Evolutionary conservation across 176 grass and related monocot species (phyloP), one percentile per base, ranked within the genome.

Genomic region (Phyllostachys edulis): DNA sequence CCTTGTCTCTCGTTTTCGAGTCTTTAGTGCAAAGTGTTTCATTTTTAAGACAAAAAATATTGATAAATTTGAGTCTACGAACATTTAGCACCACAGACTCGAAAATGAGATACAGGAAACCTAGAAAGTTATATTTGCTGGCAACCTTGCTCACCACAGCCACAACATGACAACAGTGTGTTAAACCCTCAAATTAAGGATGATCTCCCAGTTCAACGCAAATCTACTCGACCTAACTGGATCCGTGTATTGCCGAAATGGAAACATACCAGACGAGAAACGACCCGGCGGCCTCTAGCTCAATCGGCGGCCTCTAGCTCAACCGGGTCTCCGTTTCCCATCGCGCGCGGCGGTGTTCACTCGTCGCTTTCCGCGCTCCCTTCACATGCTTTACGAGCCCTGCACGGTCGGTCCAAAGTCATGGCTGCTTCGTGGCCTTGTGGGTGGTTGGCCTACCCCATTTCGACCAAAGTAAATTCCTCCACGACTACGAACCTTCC

Each of bases 251-350:
- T 20, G 7, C 10, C 17, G 1, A 80, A 84, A 29, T 80, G 87
- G 81, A 80, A 23, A 18, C 76, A 37, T 57, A 50, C 82, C 82
- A 7, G 63, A 80, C 39, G n/a, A n/a, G n/a, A n/a, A n/a, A n/a
- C n/a, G n/a, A n/a, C n/a, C n/a, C n/a, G n/a, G n/a, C n/a, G n/a
- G n/a, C n/a, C n/a, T n/a, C n/a, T n/a, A n/a, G n/a, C n/a, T n/a
- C n/a, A n/a, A n/a, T n/a, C n/a, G n/a, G 36, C 73, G 55, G 15
- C 80, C 23, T 66, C 46, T 45, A 67, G 34, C 45, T 15, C 20
- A n/a, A n/a, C 27, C 16, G 23, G 32, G 56, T 63, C 81, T 65
- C 45, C 45, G 70, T 76, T 57, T 72, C 67, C 84, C 75, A 72
- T 70, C 42, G 59, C 24, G 24, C 26, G 7, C 65, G 16, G 15